Conservation (phyloP, 345 rosid species). For the Reutealis trisperma region DNA sequence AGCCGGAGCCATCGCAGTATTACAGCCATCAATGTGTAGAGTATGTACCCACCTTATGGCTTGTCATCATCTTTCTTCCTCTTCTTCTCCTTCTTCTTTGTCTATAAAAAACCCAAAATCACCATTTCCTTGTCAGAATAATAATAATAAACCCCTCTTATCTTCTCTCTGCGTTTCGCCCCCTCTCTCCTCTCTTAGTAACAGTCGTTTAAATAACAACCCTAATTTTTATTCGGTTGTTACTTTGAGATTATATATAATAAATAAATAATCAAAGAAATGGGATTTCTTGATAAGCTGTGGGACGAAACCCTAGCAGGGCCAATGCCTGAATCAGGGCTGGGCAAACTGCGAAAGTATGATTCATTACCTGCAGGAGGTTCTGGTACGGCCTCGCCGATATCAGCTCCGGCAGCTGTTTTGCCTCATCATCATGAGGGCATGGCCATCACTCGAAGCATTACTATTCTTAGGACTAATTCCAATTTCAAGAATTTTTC, state of each 20-base stretch:
- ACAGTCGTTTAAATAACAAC: slow-evolving; percentile 34
- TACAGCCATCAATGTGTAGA: slow-evolving; percentile 26
- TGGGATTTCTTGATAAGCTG: slow-evolving; percentile 78
- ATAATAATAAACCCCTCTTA: slow-evolving; percentile 14
- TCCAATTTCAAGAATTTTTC: slow-evolving; percentile 33
- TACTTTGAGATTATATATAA: slow-evolving; percentile 19
- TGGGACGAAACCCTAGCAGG: slow-evolving; percentile 98
- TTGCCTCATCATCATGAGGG: background rate
- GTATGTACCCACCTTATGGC: no score
- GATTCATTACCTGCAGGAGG: slow-evolving; percentile 39
- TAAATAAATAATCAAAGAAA: slow-evolving; percentile 10
- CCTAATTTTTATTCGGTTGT: slow-evolving; percentile 36
- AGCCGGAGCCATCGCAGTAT: slow-evolving; percentile 38
- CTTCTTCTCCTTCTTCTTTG: background rate
- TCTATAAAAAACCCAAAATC: slow-evolving; percentile 40
- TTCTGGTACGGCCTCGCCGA: background rate
- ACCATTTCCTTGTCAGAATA: background rate
- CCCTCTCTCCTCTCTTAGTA: slow-evolving; percentile 42
- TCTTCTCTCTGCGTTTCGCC: slow-evolving; percentile 32
- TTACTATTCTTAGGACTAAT: slow-evolving; percentile 48
- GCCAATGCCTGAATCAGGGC: slow-evolving; percentile 74
- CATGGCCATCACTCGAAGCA: slow-evolving; percentile 57
- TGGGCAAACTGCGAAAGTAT: slow-evolving; percentile 56
- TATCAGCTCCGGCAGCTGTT: slow-evolving; percentile 12
- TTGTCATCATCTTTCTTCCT: background rate